Conservation (phyloP, 495 filamentous ascomycete genomes). For the Cryomyces minteri region DNA sequence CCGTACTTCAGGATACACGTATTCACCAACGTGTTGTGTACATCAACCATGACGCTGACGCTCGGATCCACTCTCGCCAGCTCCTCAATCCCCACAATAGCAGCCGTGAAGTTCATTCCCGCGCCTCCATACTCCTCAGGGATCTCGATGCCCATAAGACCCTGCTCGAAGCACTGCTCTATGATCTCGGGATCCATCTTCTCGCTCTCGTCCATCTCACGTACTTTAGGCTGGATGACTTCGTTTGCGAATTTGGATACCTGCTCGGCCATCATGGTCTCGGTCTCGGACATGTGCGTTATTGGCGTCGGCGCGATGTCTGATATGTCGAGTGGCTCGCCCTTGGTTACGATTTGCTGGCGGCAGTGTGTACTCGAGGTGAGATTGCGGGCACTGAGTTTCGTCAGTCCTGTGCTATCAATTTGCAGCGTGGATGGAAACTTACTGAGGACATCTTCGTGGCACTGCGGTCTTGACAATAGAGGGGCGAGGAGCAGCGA, state of each 20-base stretch:
- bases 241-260: constrained; percentile 85
- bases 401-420: constrained; percentile 2
- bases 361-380: constrained; percentile 48
- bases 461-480: constrained; percentile 20
- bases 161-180: constrained; percentile 91
- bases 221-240: constrained; percentile 74
- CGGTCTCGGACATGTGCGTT: constrained; percentile 78
- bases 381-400: constrained; percentile 40
- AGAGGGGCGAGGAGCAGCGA: constrained; percentile 26
- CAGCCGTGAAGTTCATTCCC: constrained; percentile 96
- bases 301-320: constrained; percentile 79
- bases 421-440: neutral
- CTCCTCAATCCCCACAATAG: constrained; percentile 94
- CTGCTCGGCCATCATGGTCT: constrained; percentile 70
- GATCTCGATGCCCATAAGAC: constrained; percentile 93
- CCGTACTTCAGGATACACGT: constrained; percentile 81
- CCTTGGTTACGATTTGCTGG: constrained; percentile 14
- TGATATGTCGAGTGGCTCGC: constrained; percentile 37
- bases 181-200: constrained; percentile 76
- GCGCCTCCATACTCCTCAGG: constrained; percentile 93
- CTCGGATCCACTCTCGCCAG: constrained; percentile 86
- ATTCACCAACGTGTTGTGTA: constrained; percentile 97
- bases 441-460: constrained; percentile 10
- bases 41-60: constrained; percentile 82
- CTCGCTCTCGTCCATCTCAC: constrained; percentile 97